Evolutionary conservation across 306 rosid genomes (phyloP), one percentile per base, ranked within the genome.

Genomic region (Dalbergia cultrata): DNA sequence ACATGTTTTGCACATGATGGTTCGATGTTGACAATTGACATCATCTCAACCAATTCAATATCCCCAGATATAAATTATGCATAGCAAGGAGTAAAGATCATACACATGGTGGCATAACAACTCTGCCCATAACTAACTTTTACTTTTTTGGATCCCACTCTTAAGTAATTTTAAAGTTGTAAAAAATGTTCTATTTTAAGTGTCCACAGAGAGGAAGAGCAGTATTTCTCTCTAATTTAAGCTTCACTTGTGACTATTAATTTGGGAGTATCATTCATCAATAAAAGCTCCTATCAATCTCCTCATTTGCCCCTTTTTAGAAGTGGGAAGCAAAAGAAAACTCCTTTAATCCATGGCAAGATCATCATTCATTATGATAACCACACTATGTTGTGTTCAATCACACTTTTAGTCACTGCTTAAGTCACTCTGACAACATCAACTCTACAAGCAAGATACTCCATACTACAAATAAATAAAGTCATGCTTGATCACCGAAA

Each of bases 291-390:
- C 84, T 64, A 64, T 82, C 80, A 77, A 83, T 60, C 58, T 47
- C 74, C 69, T 66, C 72, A 50, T 22, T 81, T 37, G 16, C 39
- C 58, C 64, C 80, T 75, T 78, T 85, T 84, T 34, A 44, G 67
- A 56, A 87, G 89, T 84, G 79, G 80, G 81, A 85, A 85, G 81
- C 87, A 85, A 81, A 90, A 81, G 88, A 74, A 62, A 67, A 60
- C 77, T 45, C 68, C 90, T 83, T 82, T 79, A 82, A 87, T 73
- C 72, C 60, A 41, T 66, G 63, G 41, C 62, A 68, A 68, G 53
- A 74, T 58, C 69, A 72, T 26, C 31, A 26, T 26, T 26, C 31
- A 26, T 26, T 26, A 26, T 77, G 74, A 81, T 74, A 33, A 47
- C 70, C 54, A 74, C 81, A 34, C 65, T 33, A 67, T 58, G 75